Percentiles rank a stretch among this genome's conserved stretches.
These are phyloP conservation scores for Tricholoma hemisulphureum DNA, from an alignment of 768 basidiomycete genomes.

Conservation along the genomic window DNA sequence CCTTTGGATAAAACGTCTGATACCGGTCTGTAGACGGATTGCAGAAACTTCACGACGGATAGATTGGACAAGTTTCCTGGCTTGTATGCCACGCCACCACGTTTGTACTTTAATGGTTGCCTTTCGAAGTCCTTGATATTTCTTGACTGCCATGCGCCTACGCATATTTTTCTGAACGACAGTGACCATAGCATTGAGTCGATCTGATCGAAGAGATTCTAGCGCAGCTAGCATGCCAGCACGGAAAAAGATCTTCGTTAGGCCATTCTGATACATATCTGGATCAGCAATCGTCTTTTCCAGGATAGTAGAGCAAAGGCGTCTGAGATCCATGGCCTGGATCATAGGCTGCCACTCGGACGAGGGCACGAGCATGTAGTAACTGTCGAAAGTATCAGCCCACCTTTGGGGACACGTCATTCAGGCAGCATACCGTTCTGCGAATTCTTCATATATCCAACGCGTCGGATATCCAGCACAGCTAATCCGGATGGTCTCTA, in stretches of 20 bases:
- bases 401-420: slow-evolving; percentile 1
- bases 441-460: slow-evolving; percentile 99
- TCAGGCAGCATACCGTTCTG: slow-evolving; percentile 70
- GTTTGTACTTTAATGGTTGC: slow-evolving; percentile 88
- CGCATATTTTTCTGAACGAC: slow-evolving; percentile 98
- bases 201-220: slow-evolving; percentile 84
- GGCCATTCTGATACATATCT: slow-evolving; percentile 95
- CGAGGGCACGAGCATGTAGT: slow-evolving; percentile 94
- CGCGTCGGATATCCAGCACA: slow-evolving; percentile 98
- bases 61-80: slow-evolving; percentile 64
- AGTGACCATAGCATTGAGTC: slow-evolving; percentile 88
- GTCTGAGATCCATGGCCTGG: slow-evolving; percentile 73
- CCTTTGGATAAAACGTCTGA: slow-evolving; percentile 73
- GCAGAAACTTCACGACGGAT: slow-evolving; percentile 77
- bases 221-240: slow-evolving; percentile 98
- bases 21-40: slow-evolving; percentile 67
- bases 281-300: slow-evolving; percentile 85
- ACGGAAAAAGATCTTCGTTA: slow-evolving; percentile 99
- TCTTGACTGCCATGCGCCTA: slow-evolving; percentile 78
- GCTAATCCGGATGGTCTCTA: slow-evolving; percentile 97
- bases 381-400: slow-evolving; percentile 48
- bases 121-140: slow-evolving; percentile 65
- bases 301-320: slow-evolving; percentile 82
- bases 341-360: slow-evolving; percentile 85
- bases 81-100: slow-evolving; percentile 90